Conservation (phyloP, 192 early-diverging fungal species). For the Coemansia sp. region DNA sequence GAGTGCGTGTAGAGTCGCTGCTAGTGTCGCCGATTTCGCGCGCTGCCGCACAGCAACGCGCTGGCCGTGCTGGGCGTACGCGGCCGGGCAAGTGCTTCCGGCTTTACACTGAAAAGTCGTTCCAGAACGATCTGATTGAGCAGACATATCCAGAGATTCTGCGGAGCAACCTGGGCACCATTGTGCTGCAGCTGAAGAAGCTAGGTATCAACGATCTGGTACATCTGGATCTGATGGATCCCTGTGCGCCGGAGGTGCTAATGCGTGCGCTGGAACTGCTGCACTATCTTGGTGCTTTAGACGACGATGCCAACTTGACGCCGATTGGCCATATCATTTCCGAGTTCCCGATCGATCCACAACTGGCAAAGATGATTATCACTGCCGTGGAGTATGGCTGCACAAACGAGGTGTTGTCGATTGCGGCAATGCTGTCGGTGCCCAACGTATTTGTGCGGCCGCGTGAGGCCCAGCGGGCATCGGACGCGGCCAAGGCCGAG, state of each 20-base stretch:
- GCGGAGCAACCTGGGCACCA: slow-evolving; percentile 91
- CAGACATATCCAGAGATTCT: slow-evolving; percentile 99
- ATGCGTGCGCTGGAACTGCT: slow-evolving; percentile 97
- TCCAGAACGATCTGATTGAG: slow-evolving; percentile 88
- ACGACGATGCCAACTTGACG: slow-evolving; percentile 95
- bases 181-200: slow-evolving; percentile 97
- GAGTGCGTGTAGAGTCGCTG: slow-evolving; percentile 93
- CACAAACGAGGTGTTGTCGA: slow-evolving; percentile 92
- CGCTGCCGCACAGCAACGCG: slow-evolving; percentile 94
- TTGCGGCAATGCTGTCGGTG: slow-evolving; percentile 89
- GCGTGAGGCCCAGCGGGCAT: slow-evolving; percentile 79
- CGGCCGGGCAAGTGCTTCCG: slow-evolving; percentile 96
- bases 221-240: slow-evolving; percentile 99
- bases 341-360: slow-evolving; percentile 97
- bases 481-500: slow-evolving; percentile 87
- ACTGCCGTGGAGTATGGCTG: slow-evolving; percentile 79
- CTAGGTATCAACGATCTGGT: slow-evolving; percentile 96
- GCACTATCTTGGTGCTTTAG: slow-evolving; percentile 91
- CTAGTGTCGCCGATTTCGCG: slow-evolving; percentile 93
- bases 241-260: slow-evolving; percentile 95
- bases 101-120: slow-evolving; percentile 97
- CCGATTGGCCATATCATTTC: slow-evolving; percentile 81
- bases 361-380: slow-evolving; percentile 92
- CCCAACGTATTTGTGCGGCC: slow-evolving; percentile 93
- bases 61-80: slow-evolving; percentile 98